Percentiles rank a stretch among this genome's conserved stretches.
Conservation (phyloP, 257 asterid genomes). For the Lycium barbarum region DNA sequence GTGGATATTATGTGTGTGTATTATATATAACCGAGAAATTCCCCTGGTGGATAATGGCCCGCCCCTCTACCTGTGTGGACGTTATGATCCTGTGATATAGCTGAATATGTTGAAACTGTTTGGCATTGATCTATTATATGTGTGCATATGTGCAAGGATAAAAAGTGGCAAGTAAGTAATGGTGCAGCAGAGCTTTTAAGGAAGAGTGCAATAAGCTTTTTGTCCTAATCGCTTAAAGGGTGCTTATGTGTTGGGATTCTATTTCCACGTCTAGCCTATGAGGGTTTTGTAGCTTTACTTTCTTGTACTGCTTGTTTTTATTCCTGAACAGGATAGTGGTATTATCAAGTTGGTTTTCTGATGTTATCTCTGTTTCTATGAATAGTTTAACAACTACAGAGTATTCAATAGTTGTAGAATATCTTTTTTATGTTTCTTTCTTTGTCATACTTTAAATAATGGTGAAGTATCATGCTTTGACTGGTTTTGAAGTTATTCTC, state of each 20-base stretch:
- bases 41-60: not conserved
- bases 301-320: not conserved
- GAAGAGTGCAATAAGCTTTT: not conserved
- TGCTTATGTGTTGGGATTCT: not conserved
- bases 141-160: not conserved
- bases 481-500: not conserved
- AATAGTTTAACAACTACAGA: not conserved
- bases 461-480: conserved; percentile 1
- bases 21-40: too few relatives aligned
- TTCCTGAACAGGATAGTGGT: not conserved
- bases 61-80: not conserved
- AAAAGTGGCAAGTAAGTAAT: not conserved
- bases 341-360: conserved; percentile 11
- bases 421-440: not conserved
- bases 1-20: too few relatives aligned
- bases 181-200: not conserved
- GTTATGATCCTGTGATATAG: not conserved
- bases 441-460: not conserved
- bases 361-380: not conserved
- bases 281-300: not conserved
- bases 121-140: not conserved
- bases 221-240: not conserved
- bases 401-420: not conserved
- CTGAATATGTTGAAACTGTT: not conserved
- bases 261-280: not conserved